Evolutionary conservation across 202 grass and related monocot species (phyloP), one percentile per base, ranked within the genome.

Genomic region (Bolboschoenoplectus hybrid): DNA sequence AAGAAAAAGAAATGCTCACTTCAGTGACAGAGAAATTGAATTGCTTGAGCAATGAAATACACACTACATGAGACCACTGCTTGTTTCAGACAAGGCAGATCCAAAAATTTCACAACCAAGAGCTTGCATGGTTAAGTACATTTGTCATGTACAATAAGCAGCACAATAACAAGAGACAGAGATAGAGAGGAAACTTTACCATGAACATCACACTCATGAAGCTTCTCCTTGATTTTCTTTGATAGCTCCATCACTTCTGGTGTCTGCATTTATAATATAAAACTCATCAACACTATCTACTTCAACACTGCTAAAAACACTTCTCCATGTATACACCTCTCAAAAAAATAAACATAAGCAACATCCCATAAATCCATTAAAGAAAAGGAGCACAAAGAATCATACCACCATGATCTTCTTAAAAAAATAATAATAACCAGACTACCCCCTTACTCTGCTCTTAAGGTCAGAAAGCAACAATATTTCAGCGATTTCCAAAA

Each of bases 161-260:
- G 7, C 41, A 34, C 72, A 73, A 17, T 55, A 62, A 60, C 39
- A 35, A 86, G n/a, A n/a, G 71, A 80, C 66, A 83, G 56, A 86
- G 10, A 82, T 17, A 69, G 9, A 67, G 41, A 17, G 45, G 41
- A 79, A 55, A 55, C 61, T 88, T 91, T 87, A 96, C 97, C 97
- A 87, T 92, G 92, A 92, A 79, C 47, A 74, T 91, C 88, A 34
- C 89, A 89, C 81, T 96, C 97, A 80, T 94, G 89, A 87, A 96
- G 88, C 78, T 98, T 98, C 86, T 98, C 89, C 90, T 89, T 99
- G 67, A 99, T 99, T 89, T 94, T 87, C 89, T 90, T 99, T 85
- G 93, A 99, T 40, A 99, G 78, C 71, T 96, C 91, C 4, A 84
- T 84, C 44, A 89, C 85, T 86, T 98, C 93, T 86, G 89, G 86